Percentiles rank a stretch among this genome's conserved stretches.
These are phyloP conservation scores for Phlyctochytrium arcticum DNA, from an alignment of 192 early-diverging fungal genomes.

Conservation along the genomic window DNA sequence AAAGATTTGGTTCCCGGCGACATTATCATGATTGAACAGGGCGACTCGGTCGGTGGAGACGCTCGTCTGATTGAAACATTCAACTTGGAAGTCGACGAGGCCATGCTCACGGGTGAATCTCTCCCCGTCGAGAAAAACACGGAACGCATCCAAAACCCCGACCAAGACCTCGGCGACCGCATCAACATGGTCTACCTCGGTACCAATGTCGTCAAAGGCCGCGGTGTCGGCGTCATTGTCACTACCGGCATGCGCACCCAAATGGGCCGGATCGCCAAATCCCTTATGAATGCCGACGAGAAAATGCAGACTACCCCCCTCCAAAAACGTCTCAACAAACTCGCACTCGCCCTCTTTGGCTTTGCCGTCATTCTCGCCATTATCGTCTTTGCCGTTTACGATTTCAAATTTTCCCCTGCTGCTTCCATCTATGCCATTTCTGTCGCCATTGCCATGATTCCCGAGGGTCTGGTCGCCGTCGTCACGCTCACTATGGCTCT, in stretches of 20 bases:
- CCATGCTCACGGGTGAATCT: conserved; percentile 38
- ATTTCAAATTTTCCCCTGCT: conserved; percentile 64
- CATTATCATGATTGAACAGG: conserved; percentile 60
- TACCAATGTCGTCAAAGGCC: conserved; percentile 67
- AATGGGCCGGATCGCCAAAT: conserved; percentile 67
- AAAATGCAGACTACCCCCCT: conserved; percentile 45
- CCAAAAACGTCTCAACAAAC: conserved; percentile 40
- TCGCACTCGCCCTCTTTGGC: conserved; percentile 25
- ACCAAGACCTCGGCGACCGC: conserved; percentile 29
- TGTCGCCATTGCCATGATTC: conserved; percentile 78
- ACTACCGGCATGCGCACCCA: conserved; percentile 73
- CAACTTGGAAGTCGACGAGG: conserved; percentile 35
- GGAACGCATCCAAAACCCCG: background rate
- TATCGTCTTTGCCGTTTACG: conserved; percentile 32
- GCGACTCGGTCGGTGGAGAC: conserved; percentile 76
- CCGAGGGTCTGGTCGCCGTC: conserved; percentile 85
- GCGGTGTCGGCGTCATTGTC: conserved; percentile 67
- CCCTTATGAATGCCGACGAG: conserved; percentile 38
- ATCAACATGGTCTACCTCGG: conserved; percentile 59
- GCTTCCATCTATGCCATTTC: conserved; percentile 77
- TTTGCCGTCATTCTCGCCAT: conserved; percentile 29
- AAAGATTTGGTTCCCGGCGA: conserved; percentile 74
- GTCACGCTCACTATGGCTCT: conserved; percentile 81
- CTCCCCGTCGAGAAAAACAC: conserved; percentile 27
- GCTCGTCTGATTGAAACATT: conserved; percentile 52